A percentile compares a stretch with the other conserved stretches of the same genome.
phyloP scores from a whole-genome alignment of 768 basidiomycete species.

The Megacollybia marginata region DNA sequence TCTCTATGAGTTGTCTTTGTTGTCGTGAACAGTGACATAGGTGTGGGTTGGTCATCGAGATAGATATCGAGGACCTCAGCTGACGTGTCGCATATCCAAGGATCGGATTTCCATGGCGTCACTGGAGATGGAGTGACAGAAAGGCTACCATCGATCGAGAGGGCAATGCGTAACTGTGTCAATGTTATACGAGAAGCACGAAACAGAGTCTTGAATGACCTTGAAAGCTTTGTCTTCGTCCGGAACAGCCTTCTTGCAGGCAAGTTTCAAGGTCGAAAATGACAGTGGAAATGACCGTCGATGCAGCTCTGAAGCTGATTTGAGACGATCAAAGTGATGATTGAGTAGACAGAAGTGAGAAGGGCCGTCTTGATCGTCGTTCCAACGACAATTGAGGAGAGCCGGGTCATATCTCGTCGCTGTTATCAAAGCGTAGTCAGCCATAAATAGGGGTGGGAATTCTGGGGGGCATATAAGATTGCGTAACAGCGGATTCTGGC shows the following conservation, averaged over 20 bases:
- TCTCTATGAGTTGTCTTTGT: constrained; percentile 67
- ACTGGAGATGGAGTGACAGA: no score
- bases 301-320: constrained; percentile 40
- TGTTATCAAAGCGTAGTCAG: constrained; percentile 31
- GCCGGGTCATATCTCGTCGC: constrained; percentile 53
- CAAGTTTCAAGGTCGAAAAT: constrained; percentile 28
- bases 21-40: constrained; percentile 47
- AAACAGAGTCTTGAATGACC: constrained; percentile 13
- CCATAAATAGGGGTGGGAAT: no score
- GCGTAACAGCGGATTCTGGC: no score
- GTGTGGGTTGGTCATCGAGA: constrained; percentile 49
- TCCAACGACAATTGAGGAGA: constrained; percentile 45
- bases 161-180: constrained; percentile 46
- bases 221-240: constrained; percentile 17
- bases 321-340: constrained; percentile 55
- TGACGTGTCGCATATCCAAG: no score
- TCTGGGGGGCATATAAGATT: no score
- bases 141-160: constrained; percentile 6
- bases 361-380: constrained; percentile 42
- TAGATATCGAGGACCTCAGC: constrained; percentile 22
- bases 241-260: constrained; percentile 33
- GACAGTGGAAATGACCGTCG: constrained; percentile 38
- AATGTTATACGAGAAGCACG: neutral
- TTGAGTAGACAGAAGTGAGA: constrained; percentile 33
- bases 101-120: no score